Base-by-base conservation (phyloP, 805 yeast species). In the Saccharomycopsis malanga region DNA sequence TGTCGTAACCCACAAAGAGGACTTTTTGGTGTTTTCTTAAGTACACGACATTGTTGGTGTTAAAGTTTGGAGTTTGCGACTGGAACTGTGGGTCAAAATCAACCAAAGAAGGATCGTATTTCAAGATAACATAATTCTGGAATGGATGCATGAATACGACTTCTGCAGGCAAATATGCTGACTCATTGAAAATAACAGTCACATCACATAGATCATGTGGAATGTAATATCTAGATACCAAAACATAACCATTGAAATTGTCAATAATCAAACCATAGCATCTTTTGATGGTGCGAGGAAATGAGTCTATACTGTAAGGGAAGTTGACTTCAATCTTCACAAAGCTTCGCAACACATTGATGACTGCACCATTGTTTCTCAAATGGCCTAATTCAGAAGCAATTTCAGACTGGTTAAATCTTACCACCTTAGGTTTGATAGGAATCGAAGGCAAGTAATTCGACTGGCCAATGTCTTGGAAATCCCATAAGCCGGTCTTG, bases 121-220 rank as follows among this genome's bases (percentile, higher is more conserved):
- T 52, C 42, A 52, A 44, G 29, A 52, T 52, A 12, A 50, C 51
- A 44, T 52, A 52, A 27, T 52, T 52, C 24, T 52, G 55, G 47
- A 46, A 52, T 30, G 55, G 55, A 39, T 52, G 55, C 53, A 49
- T 49, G 24, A 52, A 52, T 17, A 52, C 50, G 24, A 49, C 55
- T 35, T 52, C 53, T 6, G 53, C 55, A 9, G 55, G 55, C 29
- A 52, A 49, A 27, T 50, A 49, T 6, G 50, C 51, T 21, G 51
- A 43, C 15, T 52, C 55, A 25, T 50, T 49, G 45, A 52, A 52
- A 21, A 46, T 46, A 12, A 52, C 51, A 10, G 53, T 49, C 4
- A 52, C 53, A 44, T 52, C 55, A 46, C 55, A 52, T 17, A 52
- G 41, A 34, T 52, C 55, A 36, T 52, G 55, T 23, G 55, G 55